Base-by-base conservation (phyloP, 1,139 yeast genomes). In the Yamadazyma taylorii region DNA sequence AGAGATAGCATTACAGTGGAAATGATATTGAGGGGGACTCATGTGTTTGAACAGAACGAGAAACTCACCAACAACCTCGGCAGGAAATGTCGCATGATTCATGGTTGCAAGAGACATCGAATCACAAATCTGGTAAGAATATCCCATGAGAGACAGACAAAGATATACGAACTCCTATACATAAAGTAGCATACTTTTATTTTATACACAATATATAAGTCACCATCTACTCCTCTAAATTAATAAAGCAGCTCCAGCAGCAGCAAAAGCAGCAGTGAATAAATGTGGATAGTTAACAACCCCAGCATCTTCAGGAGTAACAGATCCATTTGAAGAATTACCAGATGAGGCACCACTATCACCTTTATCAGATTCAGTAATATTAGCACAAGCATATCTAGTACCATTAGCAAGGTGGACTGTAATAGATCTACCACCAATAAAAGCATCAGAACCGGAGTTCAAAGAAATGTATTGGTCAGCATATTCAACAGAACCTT, bases 371-470 rank as follows among this genome's bases (percentile, higher is more conserved):
- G 40, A 53, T 38, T 42, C 34, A 24, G 65, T 58, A 39, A 69
- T 56, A 52, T 69, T 69, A 22, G 75, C 71, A 54, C 75, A 70
- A 3, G 69, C 65, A 34, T 66, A 46, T 52, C 73, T 60, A 30
- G 63, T 41, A 41, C 54, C 56, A 48, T 67, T 53, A 36, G 45
- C 44, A 38, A 52, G 61, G 49, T 69, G 73, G 35, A 69, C 52
- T 31, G 67, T 73, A 29, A 70, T 61, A 3, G 72, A 63, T 37
- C 64, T 55, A 34, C 57, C 56, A 26, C 73, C 75, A 41, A 67
- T 50, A 45, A 36, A 69, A 17, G 73, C 72, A 27, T 53, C 45
- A 47, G 60, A 55, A 4, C 48, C 45, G 5, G 63, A 54, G 53
- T 68, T 59, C 55, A 69, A 65, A 7, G 75, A 69, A 35, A 69